Evolutionary conservation across 2,329 filamentous ascomycete species (phyloP).

Genomic region (Camptophora hylomeconis): DNA sequence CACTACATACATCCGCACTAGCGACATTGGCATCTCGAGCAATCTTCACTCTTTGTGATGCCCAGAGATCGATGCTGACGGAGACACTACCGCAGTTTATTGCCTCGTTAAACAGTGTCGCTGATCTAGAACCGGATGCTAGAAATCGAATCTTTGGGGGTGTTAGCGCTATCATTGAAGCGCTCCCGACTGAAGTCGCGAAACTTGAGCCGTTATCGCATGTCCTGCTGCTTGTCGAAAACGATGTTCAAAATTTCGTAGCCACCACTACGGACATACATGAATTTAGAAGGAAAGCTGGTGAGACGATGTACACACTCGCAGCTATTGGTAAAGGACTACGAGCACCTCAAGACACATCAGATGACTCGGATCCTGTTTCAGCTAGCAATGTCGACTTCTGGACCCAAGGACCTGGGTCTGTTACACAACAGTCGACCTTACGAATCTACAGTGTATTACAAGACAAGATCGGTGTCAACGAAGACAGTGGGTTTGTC

Average conservation of each 20-base stretch:
- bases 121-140: slow-evolving; percentile 10
- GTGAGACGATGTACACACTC: slow-evolving; percentile 24
- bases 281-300: slow-evolving; percentile 21
- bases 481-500: slow-evolving; percentile 26
- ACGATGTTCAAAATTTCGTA: slow-evolving; percentile 19
- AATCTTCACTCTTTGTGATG: slow-evolving; percentile 30
- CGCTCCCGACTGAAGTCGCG: slow-evolving; percentile 24
- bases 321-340: slow-evolving; percentile 16
- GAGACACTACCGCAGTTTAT: slow-evolving; percentile 30
- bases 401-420: slow-evolving; percentile 13
- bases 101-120: slow-evolving; percentile 22
- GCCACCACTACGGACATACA: slow-evolving; percentile 21
- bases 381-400: slow-evolving; percentile 4
- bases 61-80: slow-evolving; percentile 28
- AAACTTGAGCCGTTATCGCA: slow-evolving; percentile 27
- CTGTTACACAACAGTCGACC: slow-evolving; percentile 8
- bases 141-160: slow-evolving; percentile 26
- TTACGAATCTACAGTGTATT: slow-evolving; percentile 15
- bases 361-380: slow-evolving; percentile 11
- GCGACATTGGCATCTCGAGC: slow-evolving; percentile 30
- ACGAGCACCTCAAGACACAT: slow-evolving; percentile 12
- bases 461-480: slow-evolving; percentile 24
- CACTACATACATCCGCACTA: slow-evolving; percentile 27
- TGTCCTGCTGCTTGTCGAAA: slow-evolving; percentile 24
- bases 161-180: slow-evolving; percentile 32